Conservation (phyloP, 2,329 filamentous ascomycete species). For the Penicillium janthinellum region DNA sequence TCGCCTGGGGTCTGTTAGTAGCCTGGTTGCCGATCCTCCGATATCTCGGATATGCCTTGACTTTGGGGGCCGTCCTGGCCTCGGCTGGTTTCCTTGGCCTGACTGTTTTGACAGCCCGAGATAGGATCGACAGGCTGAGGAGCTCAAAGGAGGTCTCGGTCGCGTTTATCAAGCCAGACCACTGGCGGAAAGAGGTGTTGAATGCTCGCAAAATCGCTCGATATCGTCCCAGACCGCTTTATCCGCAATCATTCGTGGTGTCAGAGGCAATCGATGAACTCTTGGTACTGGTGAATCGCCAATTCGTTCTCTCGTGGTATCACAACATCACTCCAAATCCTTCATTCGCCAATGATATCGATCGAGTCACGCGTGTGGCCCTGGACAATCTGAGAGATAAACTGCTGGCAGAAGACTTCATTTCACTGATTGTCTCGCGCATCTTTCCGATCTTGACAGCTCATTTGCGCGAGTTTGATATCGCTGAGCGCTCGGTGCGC, state of each 20-base stretch:
- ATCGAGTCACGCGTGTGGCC: conserved; percentile 73
- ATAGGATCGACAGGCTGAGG: conserved; percentile 40
- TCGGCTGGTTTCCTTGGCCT: conserved; percentile 59
- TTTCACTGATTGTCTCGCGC: conserved; percentile 77
- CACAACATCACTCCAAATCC: conserved; percentile 77
- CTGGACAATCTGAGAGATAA: conserved; percentile 71
- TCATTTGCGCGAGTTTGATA: conserved; percentile 87
- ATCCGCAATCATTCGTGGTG: conserved; percentile 73
- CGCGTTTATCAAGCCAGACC: conserved; percentile 62
- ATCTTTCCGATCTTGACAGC: conserved; percentile 85
- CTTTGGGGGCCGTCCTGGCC: conserved; percentile 64
- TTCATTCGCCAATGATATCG: conserved; percentile 82
- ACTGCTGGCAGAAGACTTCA: conserved; percentile 74
- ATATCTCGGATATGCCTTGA: conserved; percentile 82
- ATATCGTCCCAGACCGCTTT: conserved; percentile 71
- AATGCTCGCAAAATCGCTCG: conserved; percentile 65
- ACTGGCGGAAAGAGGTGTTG: conserved; percentile 72
- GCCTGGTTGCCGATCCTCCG: conserved; percentile 81
- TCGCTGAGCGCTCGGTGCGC: conserved; percentile 82
- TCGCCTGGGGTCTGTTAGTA: conserved; percentile 85
- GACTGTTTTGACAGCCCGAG: conserved; percentile 59
- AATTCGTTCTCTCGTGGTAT: conserved; percentile 91
- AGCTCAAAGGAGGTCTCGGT: conserved; percentile 47
- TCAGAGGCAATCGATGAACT: conserved; percentile 79
- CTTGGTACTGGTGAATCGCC: conserved; percentile 72